A percentile compares a stretch with the other conserved stretches of the same genome.
Evolutionary conservation across 2,329 filamentous ascomycete genomes (phyloP).

Genomic region (Arthroderma uncinatum): DNA sequence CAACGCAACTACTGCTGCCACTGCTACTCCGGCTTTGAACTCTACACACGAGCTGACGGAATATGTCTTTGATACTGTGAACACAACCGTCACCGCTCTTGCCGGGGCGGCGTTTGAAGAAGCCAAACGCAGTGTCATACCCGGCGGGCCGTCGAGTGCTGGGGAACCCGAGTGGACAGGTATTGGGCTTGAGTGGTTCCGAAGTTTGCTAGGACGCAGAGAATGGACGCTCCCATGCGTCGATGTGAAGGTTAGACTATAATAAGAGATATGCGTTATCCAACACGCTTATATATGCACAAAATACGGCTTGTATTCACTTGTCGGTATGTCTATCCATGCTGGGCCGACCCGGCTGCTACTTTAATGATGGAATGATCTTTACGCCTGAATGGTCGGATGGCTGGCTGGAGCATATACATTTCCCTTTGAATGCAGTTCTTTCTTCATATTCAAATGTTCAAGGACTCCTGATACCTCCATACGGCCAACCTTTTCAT

Average conservation of each 20-base stretch:
- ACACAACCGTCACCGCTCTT: conserved; percentile 58
- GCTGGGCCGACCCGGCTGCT: not conserved
- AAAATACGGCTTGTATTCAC: not conserved
- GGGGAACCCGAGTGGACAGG: conserved; percentile 58
- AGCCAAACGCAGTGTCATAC: conserved; percentile 32
- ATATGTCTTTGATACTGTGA: conserved; percentile 42
- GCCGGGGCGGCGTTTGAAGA: conserved; percentile 57
- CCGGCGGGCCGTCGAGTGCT: conserved; percentile 20
- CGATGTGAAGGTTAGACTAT: conserved; percentile 73
- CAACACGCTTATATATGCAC: not conserved
- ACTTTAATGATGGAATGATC: not conserved
- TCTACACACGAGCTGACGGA: conserved; percentile 24
- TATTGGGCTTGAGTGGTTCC: conserved; percentile 73
- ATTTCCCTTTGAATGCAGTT: not conserved
- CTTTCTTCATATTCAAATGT: no score
- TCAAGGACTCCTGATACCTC: no score
- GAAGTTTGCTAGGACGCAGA: conserved; percentile 65
- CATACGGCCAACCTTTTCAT: no score
- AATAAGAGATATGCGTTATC: conserved; percentile 1
- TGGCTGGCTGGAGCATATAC: not conserved
- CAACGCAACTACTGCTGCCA: not conserved
- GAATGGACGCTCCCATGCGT: conserved; percentile 90
- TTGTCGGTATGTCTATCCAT: not conserved
- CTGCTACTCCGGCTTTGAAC: conserved; percentile 21
- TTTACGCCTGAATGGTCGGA: not conserved